Evolutionary conservation across 1,139 yeast genomes (phyloP), one percentile per base, ranked within the genome.

Genomic region (Arxiozyma slooffiae): DNA sequence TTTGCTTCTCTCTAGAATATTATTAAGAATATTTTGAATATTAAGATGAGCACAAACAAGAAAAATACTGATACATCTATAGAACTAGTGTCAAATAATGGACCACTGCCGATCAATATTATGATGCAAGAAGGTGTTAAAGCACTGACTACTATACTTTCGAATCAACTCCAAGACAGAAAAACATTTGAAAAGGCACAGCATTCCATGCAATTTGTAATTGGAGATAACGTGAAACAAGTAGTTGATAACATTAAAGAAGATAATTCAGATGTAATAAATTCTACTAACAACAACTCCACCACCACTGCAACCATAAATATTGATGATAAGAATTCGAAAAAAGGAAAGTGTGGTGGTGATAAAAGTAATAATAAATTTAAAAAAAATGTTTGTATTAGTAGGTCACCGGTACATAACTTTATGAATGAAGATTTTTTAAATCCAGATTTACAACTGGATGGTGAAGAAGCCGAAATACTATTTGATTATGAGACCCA

Each of bases 51-150:
- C 26, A 22, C 24, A n/a, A 37, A 46, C 16, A 30, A 41, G 37
- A 41, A 38, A 38, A 24, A 38, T n/a, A 53, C 51, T 2, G 53
- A 54, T 37, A 49, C 64, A 14, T 58, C 66, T 8, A 58, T 61
- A 26, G 67, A 63, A 38, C 48, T 63, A 9, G 57, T 60, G 8
- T 59, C 64, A 17, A 56, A 61, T 44, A 60, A 58, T 52, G 67
- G 65, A 1, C 61, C 66, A 3, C 56, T 63, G 34, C 63, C 66
- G 38, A 57, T 64, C 34, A 60, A 61, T 49, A 55, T 61, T 21
- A 63, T 64, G 67, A 63, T 64, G 66, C 66, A 62, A 53, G 65
- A 64, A 51, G 67, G 67, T 44, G 66, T 64, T 18, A 63, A 64
- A 44, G 67, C 67, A 1, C 44, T 64, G 22, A 60, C 64, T 1